Base-by-base conservation (phyloP, 2,329 filamentous ascomycete genomes). In the Sordariomycetes sp. region DNA sequence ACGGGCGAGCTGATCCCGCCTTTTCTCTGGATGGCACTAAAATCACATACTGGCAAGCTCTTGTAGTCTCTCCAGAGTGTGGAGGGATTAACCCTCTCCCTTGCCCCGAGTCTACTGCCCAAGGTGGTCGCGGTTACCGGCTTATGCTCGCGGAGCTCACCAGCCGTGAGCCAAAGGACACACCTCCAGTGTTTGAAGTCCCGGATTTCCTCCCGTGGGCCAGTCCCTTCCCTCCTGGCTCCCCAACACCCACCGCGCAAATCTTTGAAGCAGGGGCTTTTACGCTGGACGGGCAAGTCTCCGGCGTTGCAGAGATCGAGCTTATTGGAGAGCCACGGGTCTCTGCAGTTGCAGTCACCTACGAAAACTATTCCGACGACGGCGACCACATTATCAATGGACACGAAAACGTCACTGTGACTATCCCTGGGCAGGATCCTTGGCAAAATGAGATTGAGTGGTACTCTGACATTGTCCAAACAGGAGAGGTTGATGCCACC, bases 1-100 rank as follows among this genome's bases (percentile, higher is more conserved):
- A 69, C 41, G 65, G 50, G 4, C 46, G 49, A 9, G 66, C 65
- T 5, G 66, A 69, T 41, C 66, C 62, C 3, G 48, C 45, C 2
- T 64, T 51, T 29, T 61, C 58, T 3, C 49, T 42, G 2, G 65
- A 69, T 39, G 54, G 57, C 5, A 68, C 62, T 0, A 42, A 48
- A 2, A 55, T 69, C 23, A 57, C 55, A 1, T 70, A 61, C 39
- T 65, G 47, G 45, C 59, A 70, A 40, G 47, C 46, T 4, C 43
- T 62, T 6, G 53, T 55, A 1, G 40, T 55, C 2, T 38, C 53
- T 0, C 65, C 63, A 0, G 55, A 53, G 1, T 70, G 65, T 37
- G 63, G 63, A 0, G 64, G 63, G 0, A 18, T 14, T 0, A 69
- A 68, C 27, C 57, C 63, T 1, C 50, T 66, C 0, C 48, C 49